Conservation (phyloP, 768 basidiomycete genomes). For the Leccinum broughii region DNA sequence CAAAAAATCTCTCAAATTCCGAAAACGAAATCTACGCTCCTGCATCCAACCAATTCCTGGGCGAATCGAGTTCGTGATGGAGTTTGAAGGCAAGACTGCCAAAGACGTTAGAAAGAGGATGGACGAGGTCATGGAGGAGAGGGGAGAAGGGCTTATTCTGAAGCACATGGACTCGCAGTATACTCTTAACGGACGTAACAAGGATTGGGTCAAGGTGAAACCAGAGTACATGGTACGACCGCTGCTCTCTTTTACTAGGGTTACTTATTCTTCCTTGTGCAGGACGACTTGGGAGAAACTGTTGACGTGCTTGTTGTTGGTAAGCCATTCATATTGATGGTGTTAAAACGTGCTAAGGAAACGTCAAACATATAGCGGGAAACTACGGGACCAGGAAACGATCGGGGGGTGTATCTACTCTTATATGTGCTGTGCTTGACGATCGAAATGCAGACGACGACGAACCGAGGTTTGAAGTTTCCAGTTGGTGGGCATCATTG, state of each 20-base stretch:
- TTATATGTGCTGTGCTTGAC: conserved; percentile 88
- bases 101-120: conserved; percentile 80
- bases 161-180: conserved; percentile 85
- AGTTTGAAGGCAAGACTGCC: conserved; percentile 73
- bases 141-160: conserved; percentile 92
- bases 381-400: conserved; percentile 88
- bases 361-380: conserved; percentile 51
- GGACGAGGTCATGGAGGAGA: conserved; percentile 78
- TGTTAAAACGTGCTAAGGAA: background rate
- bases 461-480: conserved; percentile 54
- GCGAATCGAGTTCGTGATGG: conserved; percentile 74
- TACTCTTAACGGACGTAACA: conserved; percentile 80
- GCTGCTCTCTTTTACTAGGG: background rate
- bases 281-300: conserved; percentile 93
- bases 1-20: conserved; percentile 65
- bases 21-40: conserved; percentile 74
- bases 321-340: conserved; percentile 34
- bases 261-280: conserved; percentile 2
- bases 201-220: conserved; percentile 95
- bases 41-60: conserved; percentile 72
- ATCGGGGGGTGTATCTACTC: conserved; percentile 84
- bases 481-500: background rate
- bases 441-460: conserved; percentile 57
- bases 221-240: conserved; percentile 78
- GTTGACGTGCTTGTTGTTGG: conserved; percentile 91